These are phyloP conservation scores for Withania somnifera DNA, from an alignment of 305 asterid species.

Conservation along the genomic window DNA sequence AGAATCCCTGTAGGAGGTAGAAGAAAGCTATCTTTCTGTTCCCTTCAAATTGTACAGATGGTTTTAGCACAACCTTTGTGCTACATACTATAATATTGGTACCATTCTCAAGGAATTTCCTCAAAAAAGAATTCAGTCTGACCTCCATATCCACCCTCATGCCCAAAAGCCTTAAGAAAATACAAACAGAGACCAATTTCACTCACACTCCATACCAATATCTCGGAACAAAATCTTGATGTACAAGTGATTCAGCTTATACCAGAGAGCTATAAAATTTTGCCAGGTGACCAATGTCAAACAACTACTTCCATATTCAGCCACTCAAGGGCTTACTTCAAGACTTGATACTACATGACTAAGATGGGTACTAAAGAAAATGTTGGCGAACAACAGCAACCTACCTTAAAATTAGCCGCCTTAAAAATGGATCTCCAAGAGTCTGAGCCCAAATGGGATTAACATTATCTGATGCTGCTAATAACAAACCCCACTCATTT, in stretches of 20 bases:
- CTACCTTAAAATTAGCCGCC: slow-evolving; percentile 79
- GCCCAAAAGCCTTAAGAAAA: background rate
- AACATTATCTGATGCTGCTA: slow-evolving; percentile 50
- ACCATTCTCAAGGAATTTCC: background rate
- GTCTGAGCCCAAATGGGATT: slow-evolving; percentile 83
- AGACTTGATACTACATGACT: background rate
- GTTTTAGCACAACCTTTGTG: background rate
- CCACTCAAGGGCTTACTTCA: background rate
- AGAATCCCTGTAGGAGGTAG: background rate
- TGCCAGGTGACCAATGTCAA: background rate
- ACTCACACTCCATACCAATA: background rate
- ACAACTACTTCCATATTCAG: background rate
- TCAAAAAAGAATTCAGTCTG: background rate
- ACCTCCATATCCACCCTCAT: background rate
- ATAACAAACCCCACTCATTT: slow-evolving; percentile 49
- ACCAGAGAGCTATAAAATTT: background rate
- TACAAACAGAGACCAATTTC: too few relatives aligned
- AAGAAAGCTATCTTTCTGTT: background rate
- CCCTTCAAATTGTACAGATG: background rate
- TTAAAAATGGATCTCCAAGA: slow-evolving; percentile 68
- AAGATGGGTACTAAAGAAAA: background rate
- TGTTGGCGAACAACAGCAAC: background rate
- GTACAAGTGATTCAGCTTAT: background rate
- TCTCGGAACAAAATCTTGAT: background rate
- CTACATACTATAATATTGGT: background rate